Conservation (phyloP, 768 basidiomycete genomes). For the Amanita jacksonii region DNA sequence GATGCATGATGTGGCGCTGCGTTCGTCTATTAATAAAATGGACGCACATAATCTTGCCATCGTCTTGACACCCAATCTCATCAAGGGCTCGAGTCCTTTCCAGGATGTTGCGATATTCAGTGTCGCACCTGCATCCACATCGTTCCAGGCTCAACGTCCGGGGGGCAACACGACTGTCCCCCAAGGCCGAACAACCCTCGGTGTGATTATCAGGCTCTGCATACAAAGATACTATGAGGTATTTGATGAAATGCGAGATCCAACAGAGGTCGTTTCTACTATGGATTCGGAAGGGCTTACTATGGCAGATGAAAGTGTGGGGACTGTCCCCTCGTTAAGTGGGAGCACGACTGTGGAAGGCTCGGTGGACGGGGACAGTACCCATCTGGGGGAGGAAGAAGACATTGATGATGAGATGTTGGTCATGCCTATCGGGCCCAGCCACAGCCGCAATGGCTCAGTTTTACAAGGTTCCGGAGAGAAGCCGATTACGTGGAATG, state of each 20-base stretch:
- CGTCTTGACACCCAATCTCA: constrained; percentile 72
- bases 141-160: constrained; percentile 17
- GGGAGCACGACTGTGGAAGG: constrained; percentile 13
- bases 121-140: constrained; percentile 9
- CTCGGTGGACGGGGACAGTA: constrained; percentile 5
- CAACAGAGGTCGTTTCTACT: constrained; percentile 45
- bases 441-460: constrained; percentile 13
- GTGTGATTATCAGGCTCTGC: constrained; percentile 63
- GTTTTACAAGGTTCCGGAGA: constrained; percentile 6
- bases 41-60: constrained; percentile 76
- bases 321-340: not conserved
- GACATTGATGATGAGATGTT: constrained; percentile 70
- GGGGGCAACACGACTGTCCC: no score
- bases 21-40: constrained; percentile 64
- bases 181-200: constrained; percentile 71
- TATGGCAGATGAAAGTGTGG: constrained; percentile 8
- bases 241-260: constrained; percentile 74
- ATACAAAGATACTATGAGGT: constrained; percentile 80
- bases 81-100: constrained; percentile 56
- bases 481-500: constrained; percentile 30
- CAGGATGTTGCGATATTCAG: constrained; percentile 68
- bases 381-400: constrained; percentile 33
- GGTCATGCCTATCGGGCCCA: constrained; percentile 59
- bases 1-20: constrained; percentile 69
- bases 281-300: not conserved